Base-by-base conservation (phyloP, 169 alveolate genomes). In the Condylostoma magnum region DNA sequence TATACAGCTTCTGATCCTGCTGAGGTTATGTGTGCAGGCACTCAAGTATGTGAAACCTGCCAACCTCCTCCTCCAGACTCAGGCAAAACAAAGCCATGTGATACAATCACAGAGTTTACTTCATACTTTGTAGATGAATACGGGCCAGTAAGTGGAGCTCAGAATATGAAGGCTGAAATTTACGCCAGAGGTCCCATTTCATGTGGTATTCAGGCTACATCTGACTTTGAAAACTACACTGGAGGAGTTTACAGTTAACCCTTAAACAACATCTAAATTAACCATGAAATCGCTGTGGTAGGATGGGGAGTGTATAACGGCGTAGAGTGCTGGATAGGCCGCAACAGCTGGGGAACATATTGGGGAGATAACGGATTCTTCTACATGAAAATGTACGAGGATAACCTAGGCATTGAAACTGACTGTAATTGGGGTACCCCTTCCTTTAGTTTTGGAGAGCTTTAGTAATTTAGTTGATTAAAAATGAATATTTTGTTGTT, bases 331-430 rank as follows among this genome's bases (percentile, higher is more conserved):
- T 87, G 94, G 94, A 76, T 83, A 46, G 94, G 90, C 2, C 76
- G 94, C 58, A 87, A 87, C 80, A 77, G 90, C 37, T 87, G 90
- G 94, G 94, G 92, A 28, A 81, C 88, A 20, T 77, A 72, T 79
- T 87, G 94, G 94, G 94, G 94, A 1, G 94, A 87, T 57, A 27
- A 63, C 0, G 94, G 94, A 10, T 87, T 76, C 80, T 82, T 87
- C 81, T 69, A 79, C 53, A 83, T 87, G 25, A 71, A 67, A 31
- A 89, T 89, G 95, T 86, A 83, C 77, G 38, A 54, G n/a, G 56
- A 85, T 34, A 89, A 85, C 66, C 74, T 85, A n/a, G 83, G 72
- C 18, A 86, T 89, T 74, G 93, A 85, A 72, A 48, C 60, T 33
- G 84, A 79, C 67, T 89, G 95, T 52, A 69, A 79, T 57, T 86